Percentiles rank a stretch among this genome's conserved stretches.
Evolutionary conservation across 163 green algal genomes (phyloP).

Genomic region (Scenedesmus sp.): DNA sequence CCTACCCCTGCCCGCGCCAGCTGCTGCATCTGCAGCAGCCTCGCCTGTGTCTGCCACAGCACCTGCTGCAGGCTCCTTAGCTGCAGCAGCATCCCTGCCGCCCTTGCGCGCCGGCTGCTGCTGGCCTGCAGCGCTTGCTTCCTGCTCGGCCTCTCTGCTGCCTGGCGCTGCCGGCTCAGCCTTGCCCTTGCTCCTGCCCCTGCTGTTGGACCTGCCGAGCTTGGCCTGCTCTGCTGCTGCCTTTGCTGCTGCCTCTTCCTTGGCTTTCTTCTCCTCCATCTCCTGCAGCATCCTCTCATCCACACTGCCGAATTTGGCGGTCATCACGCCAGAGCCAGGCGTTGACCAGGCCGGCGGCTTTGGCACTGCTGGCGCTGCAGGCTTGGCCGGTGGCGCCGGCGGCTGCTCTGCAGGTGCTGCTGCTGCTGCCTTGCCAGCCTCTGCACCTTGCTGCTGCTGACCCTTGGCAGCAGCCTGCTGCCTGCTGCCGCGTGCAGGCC

Average conservation of each 20-base stretch:
- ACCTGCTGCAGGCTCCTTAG: background rate
- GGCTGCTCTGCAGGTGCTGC: background rate
- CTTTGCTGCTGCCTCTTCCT: conserved; percentile 29
- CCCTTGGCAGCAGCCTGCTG: conserved; percentile 5
- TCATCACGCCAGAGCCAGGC: conserved; percentile 47
- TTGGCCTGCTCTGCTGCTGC: conserved; percentile 11
- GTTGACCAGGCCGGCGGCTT: conserved; percentile 45
- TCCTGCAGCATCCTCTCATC: conserved; percentile 45
- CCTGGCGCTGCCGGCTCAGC: background rate
- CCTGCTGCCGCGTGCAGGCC: background rate
- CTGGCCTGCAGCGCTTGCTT: background rate
- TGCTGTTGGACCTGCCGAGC: background rate
- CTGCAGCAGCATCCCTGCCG: background rate
- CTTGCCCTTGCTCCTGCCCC: conserved; percentile 17
- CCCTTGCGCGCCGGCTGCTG: background rate
- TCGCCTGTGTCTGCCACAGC: background rate
- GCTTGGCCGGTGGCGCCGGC: background rate
- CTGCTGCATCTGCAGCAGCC: background rate
- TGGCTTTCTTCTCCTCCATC: conserved; percentile 29
- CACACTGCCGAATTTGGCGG: conserved; percentile 37
- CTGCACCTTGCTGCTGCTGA: conserved; percentile 14
- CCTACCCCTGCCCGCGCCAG: background rate
- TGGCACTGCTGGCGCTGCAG: conserved; percentile 6
- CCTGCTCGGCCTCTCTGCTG: background rate
- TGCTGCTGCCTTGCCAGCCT: background rate